These are phyloP conservation scores for Aspergillus biplanus DNA, from an alignment of 495 filamentous ascomycete species.

Conservation along the genomic window DNA sequence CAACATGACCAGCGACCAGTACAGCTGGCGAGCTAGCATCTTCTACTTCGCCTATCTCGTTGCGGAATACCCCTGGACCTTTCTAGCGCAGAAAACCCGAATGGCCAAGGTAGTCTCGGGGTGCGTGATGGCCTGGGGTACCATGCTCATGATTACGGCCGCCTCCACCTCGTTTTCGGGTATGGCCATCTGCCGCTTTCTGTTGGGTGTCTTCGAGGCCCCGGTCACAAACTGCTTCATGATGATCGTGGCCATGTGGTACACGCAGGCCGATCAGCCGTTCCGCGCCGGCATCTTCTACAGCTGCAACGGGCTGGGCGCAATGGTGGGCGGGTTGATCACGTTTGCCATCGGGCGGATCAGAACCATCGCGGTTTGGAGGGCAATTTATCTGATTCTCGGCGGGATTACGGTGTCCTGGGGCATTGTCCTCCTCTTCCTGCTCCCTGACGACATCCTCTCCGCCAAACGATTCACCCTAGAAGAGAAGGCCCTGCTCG, in stretches of 20 bases:
- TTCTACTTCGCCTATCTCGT: slow-evolving; percentile 57
- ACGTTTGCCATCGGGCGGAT: slow-evolving; percentile 56
- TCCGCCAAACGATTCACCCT: slow-evolving; percentile 41
- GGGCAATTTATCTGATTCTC: slow-evolving; percentile 44
- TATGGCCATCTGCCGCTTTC: slow-evolving; percentile 44
- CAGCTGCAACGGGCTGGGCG: slow-evolving; percentile 51
- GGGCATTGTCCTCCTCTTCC: slow-evolving; percentile 41
- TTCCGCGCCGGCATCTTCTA: slow-evolving; percentile 44
- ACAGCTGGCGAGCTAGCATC: slow-evolving; percentile 56
- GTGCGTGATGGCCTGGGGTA: slow-evolving; percentile 38
- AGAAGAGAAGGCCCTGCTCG: slow-evolving; percentile 44
- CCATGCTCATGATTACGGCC: slow-evolving; percentile 45
- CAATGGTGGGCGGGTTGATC: slow-evolving; percentile 49
- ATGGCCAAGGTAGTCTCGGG: slow-evolving; percentile 35
- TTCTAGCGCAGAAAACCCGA: slow-evolving; percentile 49
- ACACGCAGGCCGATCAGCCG: slow-evolving; percentile 32
- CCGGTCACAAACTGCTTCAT: slow-evolving; percentile 49
- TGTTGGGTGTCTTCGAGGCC: slow-evolving; percentile 43
- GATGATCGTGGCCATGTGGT: slow-evolving; percentile 43
- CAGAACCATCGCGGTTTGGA: slow-evolving; percentile 45
- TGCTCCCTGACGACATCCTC: slow-evolving; percentile 44
- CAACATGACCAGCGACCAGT: slow-evolving; percentile 40
- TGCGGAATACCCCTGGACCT: slow-evolving; percentile 47
- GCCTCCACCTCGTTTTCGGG: slow-evolving; percentile 39
- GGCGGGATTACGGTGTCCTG: slow-evolving; percentile 42